These are phyloP conservation scores for Penicillium verrucosum DNA, from an alignment of 2,329 filamentous ascomycete species.

Conservation along the genomic window DNA sequence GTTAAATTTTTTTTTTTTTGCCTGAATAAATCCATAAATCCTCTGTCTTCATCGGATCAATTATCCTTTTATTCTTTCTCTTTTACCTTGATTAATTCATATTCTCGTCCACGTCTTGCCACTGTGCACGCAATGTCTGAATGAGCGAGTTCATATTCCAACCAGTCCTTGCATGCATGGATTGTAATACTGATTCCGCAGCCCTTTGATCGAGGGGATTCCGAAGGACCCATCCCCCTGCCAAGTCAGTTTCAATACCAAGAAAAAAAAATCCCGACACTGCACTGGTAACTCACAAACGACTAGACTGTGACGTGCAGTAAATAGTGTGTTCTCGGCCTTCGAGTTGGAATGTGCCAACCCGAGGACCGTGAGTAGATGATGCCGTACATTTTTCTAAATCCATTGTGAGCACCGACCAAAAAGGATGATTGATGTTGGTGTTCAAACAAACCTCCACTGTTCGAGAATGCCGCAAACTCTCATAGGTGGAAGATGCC, in stretches of 20 bases:
- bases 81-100: background rate
- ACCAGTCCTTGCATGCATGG: slow-evolving; percentile 25
- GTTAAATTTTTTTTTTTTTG: too few relatives aligned
- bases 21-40: too few relatives aligned
- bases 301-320: slow-evolving; percentile 26
- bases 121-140: slow-evolving; percentile 22
- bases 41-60: background rate
- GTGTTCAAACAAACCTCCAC: slow-evolving; percentile 18
- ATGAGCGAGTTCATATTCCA: slow-evolving; percentile 27
- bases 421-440: background rate
- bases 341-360: slow-evolving; percentile 26
- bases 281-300: slow-evolving; percentile 18
- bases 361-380: slow-evolving; percentile 25
- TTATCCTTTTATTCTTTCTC: background rate
- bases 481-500: slow-evolving; percentile 17
- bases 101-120: slow-evolving; percentile 19
- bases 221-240: slow-evolving; percentile 29
- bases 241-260: background rate
- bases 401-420: background rate
- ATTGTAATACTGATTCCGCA: slow-evolving; percentile 20
- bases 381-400: slow-evolving; percentile 22
- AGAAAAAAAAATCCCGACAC: background rate
- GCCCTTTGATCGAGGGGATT: slow-evolving; percentile 24
- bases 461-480: slow-evolving; percentile 19
- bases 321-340: slow-evolving; percentile 29